Evolutionary conservation across 2,329 filamentous ascomycete genomes (phyloP).

Genomic region (Leptodontidium sp.): DNA sequence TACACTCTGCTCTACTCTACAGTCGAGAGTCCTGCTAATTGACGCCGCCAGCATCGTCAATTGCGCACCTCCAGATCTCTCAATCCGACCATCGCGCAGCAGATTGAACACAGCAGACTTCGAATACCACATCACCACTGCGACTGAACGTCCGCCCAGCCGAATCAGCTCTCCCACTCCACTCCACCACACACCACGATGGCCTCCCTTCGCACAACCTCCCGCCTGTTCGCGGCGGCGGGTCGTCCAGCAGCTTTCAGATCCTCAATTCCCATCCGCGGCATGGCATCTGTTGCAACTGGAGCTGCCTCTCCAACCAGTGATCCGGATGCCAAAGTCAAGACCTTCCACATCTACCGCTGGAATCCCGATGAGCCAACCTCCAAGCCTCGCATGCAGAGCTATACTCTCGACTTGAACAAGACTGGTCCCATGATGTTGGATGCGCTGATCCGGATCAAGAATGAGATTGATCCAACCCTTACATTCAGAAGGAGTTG

Average conservation of each 20-base stretch:
- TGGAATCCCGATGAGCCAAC: slow-evolving; percentile 95
- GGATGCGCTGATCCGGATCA: slow-evolving; percentile 95
- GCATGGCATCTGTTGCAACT: slow-evolving; percentile 37
- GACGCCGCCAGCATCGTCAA: slow-evolving; percentile 19
- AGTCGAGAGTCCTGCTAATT: slow-evolving; percentile 13
- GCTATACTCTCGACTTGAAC: slow-evolving; percentile 94
- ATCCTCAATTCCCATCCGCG: slow-evolving; percentile 28
- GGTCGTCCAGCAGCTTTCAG: slow-evolving; percentile 32
- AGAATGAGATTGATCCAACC: slow-evolving; percentile 98
- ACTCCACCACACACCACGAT: slow-evolving; percentile 37
- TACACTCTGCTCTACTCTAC: slow-evolving; percentile 14
- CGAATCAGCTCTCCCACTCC: slow-evolving; percentile 28
- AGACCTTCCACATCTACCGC: slow-evolving; percentile 98
- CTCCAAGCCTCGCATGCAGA: slow-evolving; percentile 95
- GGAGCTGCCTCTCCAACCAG: slow-evolving; percentile 50
- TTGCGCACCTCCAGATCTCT: neutral
- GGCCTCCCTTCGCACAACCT: slow-evolving; percentile 40
- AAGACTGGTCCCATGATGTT: slow-evolving; percentile 99
- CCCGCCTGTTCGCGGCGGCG: slow-evolving; percentile 40
- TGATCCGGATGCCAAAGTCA: slow-evolving; percentile 73
- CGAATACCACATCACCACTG: neutral
- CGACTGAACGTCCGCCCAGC: neutral
- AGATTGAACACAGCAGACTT: slow-evolving; percentile 17
- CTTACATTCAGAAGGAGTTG: slow-evolving; percentile 96
- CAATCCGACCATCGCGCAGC: neutral